phyloP scores from a whole-genome alignment of 2,329 filamentous ascomycete genomes.

The Anisogramma anomala region DNA sequence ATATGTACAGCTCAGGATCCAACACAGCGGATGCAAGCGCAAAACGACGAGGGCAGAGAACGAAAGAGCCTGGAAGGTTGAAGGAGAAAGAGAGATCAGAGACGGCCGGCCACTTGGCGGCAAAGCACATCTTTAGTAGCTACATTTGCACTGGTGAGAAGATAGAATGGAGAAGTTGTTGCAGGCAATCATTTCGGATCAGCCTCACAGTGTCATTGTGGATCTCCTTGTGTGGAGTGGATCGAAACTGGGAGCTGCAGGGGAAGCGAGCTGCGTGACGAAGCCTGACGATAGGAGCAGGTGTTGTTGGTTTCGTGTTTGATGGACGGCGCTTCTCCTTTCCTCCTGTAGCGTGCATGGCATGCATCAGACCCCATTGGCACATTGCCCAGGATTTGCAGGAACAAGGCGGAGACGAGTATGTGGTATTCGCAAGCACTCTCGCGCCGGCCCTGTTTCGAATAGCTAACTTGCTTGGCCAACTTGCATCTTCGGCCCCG shows the following conservation, averaged over 20 bases:
- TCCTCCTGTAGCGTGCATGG: background rate
- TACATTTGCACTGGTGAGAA: background rate
- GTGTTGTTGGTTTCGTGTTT: slow-evolving; percentile 7
- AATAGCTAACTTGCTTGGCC: too few species aligned
- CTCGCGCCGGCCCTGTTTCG: too few species aligned
- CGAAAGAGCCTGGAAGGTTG: slow-evolving; percentile 6
- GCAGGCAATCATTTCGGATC: slow-evolving; percentile 7
- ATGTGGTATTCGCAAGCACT: too few species aligned
- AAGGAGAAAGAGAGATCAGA: background rate
- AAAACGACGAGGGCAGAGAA: slow-evolving; percentile 6
- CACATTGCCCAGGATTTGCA: too few species aligned
- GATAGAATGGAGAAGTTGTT: background rate
- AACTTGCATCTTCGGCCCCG: too few species aligned
- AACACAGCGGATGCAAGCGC: slow-evolving; percentile 11
- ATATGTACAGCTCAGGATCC: too few species aligned
- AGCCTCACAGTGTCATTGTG: slow-evolving; percentile 4
- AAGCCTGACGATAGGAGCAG: background rate
- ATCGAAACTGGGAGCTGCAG: slow-evolving; percentile 1
- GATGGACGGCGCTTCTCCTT: slow-evolving; percentile 5
- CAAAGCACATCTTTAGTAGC: slow-evolving; percentile 6
- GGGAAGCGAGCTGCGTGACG: background rate
- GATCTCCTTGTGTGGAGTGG: slow-evolving; percentile 2
- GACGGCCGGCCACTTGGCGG: background rate
- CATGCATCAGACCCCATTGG: background rate
- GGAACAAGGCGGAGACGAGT: too few species aligned